A percentile compares a stretch with the other conserved stretches of the same genome.
Evolutionary conservation across 2,329 filamentous ascomycete species (phyloP).

Genomic region (Amphichorda felina): DNA sequence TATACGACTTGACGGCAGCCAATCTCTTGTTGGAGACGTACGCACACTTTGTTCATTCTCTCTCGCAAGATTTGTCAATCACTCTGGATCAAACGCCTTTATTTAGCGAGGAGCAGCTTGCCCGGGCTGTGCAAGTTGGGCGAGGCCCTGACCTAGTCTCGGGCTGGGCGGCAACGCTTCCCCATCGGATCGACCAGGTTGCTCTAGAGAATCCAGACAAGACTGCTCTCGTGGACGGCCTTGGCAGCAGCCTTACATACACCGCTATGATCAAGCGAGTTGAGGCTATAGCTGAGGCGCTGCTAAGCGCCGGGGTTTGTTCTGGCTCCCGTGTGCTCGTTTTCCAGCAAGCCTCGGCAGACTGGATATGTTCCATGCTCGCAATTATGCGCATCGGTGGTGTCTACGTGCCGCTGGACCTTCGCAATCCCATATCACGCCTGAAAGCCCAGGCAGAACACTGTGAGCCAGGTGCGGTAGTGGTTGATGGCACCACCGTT

Average conservation of each 20-base stretch:
- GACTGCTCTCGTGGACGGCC: constrained; percentile 9
- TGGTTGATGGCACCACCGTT: constrained; percentile 5
- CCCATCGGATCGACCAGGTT: constrained; percentile 23
- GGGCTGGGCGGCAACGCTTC: constrained; percentile 19
- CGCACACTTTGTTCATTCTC: background rate
- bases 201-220: constrained; percentile 5
- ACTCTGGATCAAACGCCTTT: background rate
- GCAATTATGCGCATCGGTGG: constrained; percentile 25
- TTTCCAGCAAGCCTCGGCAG: constrained; percentile 20
- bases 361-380: constrained; percentile 24
- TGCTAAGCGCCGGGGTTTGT: background rate
- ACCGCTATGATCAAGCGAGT: constrained; percentile 16
- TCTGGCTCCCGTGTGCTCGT: constrained; percentile 19
- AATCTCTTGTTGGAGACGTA: background rate
- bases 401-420: constrained; percentile 27
- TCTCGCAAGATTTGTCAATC: background rate
- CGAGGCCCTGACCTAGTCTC: background rate
- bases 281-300: constrained; percentile 16
- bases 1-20: background rate
- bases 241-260: constrained; percentile 19
- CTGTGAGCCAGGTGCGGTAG: constrained; percentile 10
- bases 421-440: constrained; percentile 13
- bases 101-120: background rate
- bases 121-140: background rate
- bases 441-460: constrained; percentile 16